These are phyloP conservation scores for Thraustochytrium sp. DNA, from an alignment of 352 stramenopile species.

Conservation along the genomic window DNA sequence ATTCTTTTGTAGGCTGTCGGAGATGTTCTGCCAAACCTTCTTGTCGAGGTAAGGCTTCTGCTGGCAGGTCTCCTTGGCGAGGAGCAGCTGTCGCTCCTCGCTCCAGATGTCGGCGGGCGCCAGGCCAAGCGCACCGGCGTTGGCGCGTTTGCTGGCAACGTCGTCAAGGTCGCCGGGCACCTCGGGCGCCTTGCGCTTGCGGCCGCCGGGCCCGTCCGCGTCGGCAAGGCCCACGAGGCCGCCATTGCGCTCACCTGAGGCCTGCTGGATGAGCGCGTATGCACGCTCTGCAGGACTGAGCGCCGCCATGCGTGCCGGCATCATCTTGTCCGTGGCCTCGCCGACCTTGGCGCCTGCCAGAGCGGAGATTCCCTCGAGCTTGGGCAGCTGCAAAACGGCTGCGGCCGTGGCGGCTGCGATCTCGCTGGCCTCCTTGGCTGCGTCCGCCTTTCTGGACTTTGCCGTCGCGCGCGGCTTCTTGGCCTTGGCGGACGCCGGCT, in stretches of 20 bases:
- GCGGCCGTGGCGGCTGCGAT: no score
- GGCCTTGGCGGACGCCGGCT: neutral
- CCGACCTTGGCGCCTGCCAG: neutral
- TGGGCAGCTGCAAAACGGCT: no score
- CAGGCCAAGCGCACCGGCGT: neutral
- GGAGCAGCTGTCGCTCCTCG: neutral
- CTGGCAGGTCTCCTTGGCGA: neutral
- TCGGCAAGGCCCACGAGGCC: neutral
- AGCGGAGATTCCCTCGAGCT: neutral
- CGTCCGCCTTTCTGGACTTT: neutral
- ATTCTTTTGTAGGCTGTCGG: neutral
- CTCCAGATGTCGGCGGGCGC: neutral
- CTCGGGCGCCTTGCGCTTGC: neutral
- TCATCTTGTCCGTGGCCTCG: conserved; percentile 5
- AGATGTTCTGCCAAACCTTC: conserved; percentile 5
- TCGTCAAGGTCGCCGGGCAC: neutral
- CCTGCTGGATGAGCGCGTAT: neutral
- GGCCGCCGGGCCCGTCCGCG: neutral
- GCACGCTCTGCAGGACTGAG: neutral
- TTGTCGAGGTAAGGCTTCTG: conserved; percentile 25
- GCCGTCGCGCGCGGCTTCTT: neutral
- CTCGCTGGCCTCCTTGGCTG: neutral
- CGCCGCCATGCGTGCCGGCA: neutral
- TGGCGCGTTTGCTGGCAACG: neutral
- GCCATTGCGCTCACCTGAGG: neutral